Base-by-base conservation (phyloP, 2,329 filamentous ascomycete genomes). In the Fusarium hainanense region DNA sequence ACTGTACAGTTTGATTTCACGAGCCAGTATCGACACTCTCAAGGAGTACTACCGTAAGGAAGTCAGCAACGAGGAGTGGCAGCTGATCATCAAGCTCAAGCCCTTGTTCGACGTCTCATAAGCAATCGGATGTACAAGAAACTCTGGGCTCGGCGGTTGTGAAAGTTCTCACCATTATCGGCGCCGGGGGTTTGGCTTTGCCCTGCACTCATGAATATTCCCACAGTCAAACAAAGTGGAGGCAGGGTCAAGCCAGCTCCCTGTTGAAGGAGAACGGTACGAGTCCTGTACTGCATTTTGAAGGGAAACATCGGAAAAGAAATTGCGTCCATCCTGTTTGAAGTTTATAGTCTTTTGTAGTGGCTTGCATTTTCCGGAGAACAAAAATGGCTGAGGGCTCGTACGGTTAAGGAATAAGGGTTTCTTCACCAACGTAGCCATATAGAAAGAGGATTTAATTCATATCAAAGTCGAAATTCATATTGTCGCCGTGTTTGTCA, bases 41-140 rank as follows among this genome's bases (percentile, higher is more conserved):
- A 99, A 99, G 87, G 93, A 98, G 78, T 98, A 93, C 80, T 99
- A 98, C 84, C 87, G 94, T 59, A 84, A 89, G 61, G 94, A 98
- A 65, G 93, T 98, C 43, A 88, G 87, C 50, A 95, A 92, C 82
- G 96, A 98, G 13, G 96, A 99, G 83, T 99, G 96, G 96, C 86
- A 89, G 77, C 85, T 99, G 70, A 93, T 99, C 77, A 93, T 95
- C 82, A 97, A 97, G 87, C 85, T 99, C 78, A 99, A 99, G 89
- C 90, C 93, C 42, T 79, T 97, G 73, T 98, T 98, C 79, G 96
- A 98, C 81, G 92, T 98, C 80, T 85, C 86, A 75, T 94, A 87
- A 84, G 66, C 34, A 30, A 28, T 30, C 27, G 32, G 40, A n/a
- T 27, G 18, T 34, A 21, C 27, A 40, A 66, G 51, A 40, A 46